Evolutionary conservation across 495 filamentous ascomycete genomes (phyloP).

Genomic region (Thozetella sp.): DNA sequence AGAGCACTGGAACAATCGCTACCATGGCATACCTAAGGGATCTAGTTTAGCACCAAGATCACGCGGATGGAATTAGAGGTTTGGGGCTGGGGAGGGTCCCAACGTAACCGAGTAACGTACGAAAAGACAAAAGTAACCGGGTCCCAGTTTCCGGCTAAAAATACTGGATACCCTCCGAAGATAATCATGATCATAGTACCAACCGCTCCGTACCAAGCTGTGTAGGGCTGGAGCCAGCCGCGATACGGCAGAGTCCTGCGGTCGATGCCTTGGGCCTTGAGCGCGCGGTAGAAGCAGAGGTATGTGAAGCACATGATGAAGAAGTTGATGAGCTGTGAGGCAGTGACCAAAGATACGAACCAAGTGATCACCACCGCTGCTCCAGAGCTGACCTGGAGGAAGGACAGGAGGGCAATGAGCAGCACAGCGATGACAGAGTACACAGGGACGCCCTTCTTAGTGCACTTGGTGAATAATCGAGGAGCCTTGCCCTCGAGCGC

Average conservation of each 20-base stretch:
- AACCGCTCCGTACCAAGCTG: slow-evolving; percentile 65
- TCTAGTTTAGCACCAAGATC: slow-evolving; percentile 1
- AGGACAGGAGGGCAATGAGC: slow-evolving; percentile 64
- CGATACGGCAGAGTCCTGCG: slow-evolving; percentile 66
- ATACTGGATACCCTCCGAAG: slow-evolving; percentile 75
- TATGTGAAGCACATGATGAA: slow-evolving; percentile 70
- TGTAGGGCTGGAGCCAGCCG: slow-evolving; percentile 67
- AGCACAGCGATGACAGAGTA: slow-evolving; percentile 66
- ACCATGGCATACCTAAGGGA: slow-evolving; percentile 62
- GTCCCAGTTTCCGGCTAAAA: slow-evolving; percentile 66
- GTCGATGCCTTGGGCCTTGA: slow-evolving; percentile 70
- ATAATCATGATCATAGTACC: slow-evolving; percentile 71
- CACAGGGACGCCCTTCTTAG: slow-evolving; percentile 59
- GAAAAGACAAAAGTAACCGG: slow-evolving; percentile 76
- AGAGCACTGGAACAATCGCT: slow-evolving; percentile 64
- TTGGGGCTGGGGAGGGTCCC: no score
- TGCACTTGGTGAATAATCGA: slow-evolving; percentile 62
- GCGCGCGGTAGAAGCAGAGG: slow-evolving; percentile 68
- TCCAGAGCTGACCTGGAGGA: slow-evolving; percentile 70
- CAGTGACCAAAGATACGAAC: slow-evolving; percentile 74
- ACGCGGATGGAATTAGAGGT: neutral
- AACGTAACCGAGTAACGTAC: slow-evolving; percentile 43
- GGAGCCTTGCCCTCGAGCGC: slow-evolving; percentile 71
- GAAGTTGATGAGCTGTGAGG: slow-evolving; percentile 81
- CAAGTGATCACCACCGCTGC: slow-evolving; percentile 70